Base-by-base conservation (phyloP, 805 yeast genomes). In the Wickerhamiella vanderwaltii region DNA sequence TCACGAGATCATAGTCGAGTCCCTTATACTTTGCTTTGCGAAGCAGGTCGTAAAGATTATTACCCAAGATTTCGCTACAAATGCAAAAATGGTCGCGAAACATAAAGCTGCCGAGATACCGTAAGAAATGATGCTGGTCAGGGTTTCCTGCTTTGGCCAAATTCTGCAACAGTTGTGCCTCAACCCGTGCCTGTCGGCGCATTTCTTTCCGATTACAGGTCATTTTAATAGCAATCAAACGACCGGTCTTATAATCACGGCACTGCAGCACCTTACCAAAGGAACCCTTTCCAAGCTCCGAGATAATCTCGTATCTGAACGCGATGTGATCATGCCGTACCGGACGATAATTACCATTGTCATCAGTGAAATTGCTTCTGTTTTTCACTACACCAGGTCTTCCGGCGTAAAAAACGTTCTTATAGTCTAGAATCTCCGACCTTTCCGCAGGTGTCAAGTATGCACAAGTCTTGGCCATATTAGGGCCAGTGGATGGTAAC, bases 31-130 rank as follows among this genome's bases (percentile, higher is more conserved):
- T 47, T 48, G 61, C 64, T 38, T 54, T 56, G 33, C 58, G 58
- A n/a, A 64, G 31, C 65, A 55, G 7, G 67, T 84, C 79, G 50
- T 71, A 79, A 26, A 84, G 55, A 44, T 81, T 82, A 13, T 79
- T 59, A 0, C 84, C 73, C 15, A 85, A 62, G 5, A 79, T 58
- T 54, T 85, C 94, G 0, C 87, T 79, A 1, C 75, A 73, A 29
- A 84, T 79, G 57, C 94, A 84, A 63, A 84, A 71, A 53, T 84
- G 95, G 16, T 83, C 77, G 44, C 94, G 66, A 56, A 84, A 85
- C 48, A 72, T 73, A 60, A 84, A 84, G 59, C 81, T 85, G 31
- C 77, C 81, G 28, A 65, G 54, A 51, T 78, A 80, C 15, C 66
- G 58, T 33, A 83, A 55, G n/a, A 78, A 61, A 35, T 63, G 62